Conservation (phyloP, 345 rosid genomes). For the Sonneratia caseolaris region DNA sequence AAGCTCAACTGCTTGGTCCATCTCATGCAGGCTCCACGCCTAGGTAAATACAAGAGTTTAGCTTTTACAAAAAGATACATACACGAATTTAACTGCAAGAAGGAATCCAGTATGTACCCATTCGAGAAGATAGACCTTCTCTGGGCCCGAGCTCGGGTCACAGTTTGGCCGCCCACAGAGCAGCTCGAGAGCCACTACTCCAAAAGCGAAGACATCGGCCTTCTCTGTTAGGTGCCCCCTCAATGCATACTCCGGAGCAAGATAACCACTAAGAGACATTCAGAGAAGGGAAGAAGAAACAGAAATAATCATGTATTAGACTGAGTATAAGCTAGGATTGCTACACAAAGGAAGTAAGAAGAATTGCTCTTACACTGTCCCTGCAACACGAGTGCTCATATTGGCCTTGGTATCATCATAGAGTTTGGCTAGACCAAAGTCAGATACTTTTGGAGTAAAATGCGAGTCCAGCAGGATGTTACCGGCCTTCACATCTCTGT, state of each 20-base stretch:
- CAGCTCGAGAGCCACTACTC: slow-evolving; percentile 53
- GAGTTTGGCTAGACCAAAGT: slow-evolving; percentile 54
- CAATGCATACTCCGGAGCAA: slow-evolving; percentile 74
- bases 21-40: too few species aligned
- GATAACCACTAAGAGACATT: slow-evolving; percentile 36
- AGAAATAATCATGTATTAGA: too few species aligned
- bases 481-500: slow-evolving; percentile 49
- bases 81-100: too few species aligned
- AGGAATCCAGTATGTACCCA: slow-evolving; percentile 26
- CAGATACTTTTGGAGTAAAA: slow-evolving; percentile 46
- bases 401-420: slow-evolving; percentile 47
- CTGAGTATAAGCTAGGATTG: too few species aligned
- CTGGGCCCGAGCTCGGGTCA: slow-evolving; percentile 31
- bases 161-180: slow-evolving; percentile 64
- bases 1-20: too few species aligned
- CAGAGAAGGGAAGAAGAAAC: too few species aligned
- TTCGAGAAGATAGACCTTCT: slow-evolving; percentile 56
- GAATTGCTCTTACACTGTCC: slow-evolving; percentile 35
- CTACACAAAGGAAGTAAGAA: too few species aligned
- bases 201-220: slow-evolving; percentile 63
- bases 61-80: too few species aligned
- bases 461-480: slow-evolving; percentile 42
- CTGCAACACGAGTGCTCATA: slow-evolving; percentile 50
- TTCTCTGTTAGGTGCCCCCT: slow-evolving; percentile 68
- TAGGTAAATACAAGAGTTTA: too few species aligned